Percentiles rank a stretch among this genome's conserved stretches.
Evolutionary conservation across 2,329 filamentous ascomycete genomes (phyloP).

Genomic region (Raffaelea ambrosiae): DNA sequence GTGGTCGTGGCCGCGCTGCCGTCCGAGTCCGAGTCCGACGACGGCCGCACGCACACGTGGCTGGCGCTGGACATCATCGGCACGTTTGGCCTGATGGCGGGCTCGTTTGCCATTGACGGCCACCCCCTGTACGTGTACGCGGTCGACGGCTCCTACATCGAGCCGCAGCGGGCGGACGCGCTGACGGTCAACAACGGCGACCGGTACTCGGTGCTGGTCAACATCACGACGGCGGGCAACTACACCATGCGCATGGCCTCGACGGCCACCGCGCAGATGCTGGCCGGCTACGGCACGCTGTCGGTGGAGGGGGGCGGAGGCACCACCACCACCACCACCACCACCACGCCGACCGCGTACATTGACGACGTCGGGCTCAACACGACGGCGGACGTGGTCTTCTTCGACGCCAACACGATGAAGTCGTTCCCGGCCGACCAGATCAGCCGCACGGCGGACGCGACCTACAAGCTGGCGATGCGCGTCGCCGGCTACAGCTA

Average conservation of each 20-base stretch:
- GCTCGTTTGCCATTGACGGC: slow-evolving; percentile 40
- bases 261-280: slow-evolving; percentile 40
- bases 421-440: slow-evolving; percentile 38
- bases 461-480: slow-evolving; percentile 35
- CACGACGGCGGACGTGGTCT: slow-evolving; percentile 27
- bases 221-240: slow-evolving; percentile 35
- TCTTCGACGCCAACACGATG: slow-evolving; percentile 34
- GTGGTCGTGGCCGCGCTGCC: slow-evolving; percentile 28
- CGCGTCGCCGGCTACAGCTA: slow-evolving; percentile 33
- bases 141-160: slow-evolving; percentile 45
- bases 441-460: slow-evolving; percentile 32
- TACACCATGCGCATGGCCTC: slow-evolving; percentile 48
- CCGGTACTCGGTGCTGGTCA: slow-evolving; percentile 42
- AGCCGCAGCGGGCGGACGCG: slow-evolving; percentile 40
- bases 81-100: slow-evolving; percentile 36
- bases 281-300: slow-evolving; percentile 43
- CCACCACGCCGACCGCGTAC: slow-evolving; percentile 26
- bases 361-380: slow-evolving; percentile 41
- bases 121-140: slow-evolving; percentile 45
- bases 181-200: slow-evolving; percentile 41
- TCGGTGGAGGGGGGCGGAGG: slow-evolving; percentile 20
- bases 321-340: slow-evolving; percentile 4
- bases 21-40: background rate
- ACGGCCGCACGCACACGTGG: too few relatives aligned
- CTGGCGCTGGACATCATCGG: slow-evolving; percentile 46